Evolutionary conservation across 345 rosid genomes (phyloP).

Genomic region (Moricandia arvensis): DNA sequence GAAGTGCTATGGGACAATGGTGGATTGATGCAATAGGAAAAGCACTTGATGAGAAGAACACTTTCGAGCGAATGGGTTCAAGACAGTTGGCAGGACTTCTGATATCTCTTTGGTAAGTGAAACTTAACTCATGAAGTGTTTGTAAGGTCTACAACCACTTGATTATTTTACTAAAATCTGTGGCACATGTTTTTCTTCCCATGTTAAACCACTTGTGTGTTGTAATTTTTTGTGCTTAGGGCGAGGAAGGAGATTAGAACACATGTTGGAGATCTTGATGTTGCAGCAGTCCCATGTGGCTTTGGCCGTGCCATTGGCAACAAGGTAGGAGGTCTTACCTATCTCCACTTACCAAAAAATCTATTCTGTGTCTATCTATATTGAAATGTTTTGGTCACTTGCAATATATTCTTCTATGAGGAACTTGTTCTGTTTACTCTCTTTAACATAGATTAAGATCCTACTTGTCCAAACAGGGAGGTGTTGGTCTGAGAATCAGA

Average conservation of each 20-base stretch:
- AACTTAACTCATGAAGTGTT: constrained; percentile 1
- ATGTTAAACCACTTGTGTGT: neutral
- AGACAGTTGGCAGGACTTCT: constrained; percentile 92
- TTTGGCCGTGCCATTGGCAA: constrained; percentile 98
- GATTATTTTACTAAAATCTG: neutral
- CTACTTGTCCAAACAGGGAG: constrained; percentile 53
- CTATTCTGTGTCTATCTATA: neutral
- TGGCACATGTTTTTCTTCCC: neutral
- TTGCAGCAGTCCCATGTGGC: constrained; percentile 96
- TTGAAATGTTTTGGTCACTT: neutral
- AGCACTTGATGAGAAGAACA: constrained; percentile 70
- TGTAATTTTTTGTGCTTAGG: constrained; percentile 48
- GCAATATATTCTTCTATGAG: neutral
- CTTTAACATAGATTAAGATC: neutral
- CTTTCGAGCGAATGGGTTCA: constrained; percentile 97
- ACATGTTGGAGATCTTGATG: constrained; percentile 95
- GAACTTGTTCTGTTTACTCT: neutral
- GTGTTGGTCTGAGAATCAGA: constrained; percentile 79
- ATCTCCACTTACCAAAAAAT: neutral
- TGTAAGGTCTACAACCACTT: neutral
- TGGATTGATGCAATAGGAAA: constrained; percentile 94
- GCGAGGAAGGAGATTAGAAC: constrained; percentile 81
- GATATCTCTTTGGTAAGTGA: constrained; percentile 77
- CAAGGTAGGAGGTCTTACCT: constrained; percentile 49
- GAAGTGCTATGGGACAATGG: constrained; percentile 89